These are phyloP conservation scores for Glonium stellatum DNA, from an alignment of 495 filamentous ascomycete species.

Conservation along the genomic window DNA sequence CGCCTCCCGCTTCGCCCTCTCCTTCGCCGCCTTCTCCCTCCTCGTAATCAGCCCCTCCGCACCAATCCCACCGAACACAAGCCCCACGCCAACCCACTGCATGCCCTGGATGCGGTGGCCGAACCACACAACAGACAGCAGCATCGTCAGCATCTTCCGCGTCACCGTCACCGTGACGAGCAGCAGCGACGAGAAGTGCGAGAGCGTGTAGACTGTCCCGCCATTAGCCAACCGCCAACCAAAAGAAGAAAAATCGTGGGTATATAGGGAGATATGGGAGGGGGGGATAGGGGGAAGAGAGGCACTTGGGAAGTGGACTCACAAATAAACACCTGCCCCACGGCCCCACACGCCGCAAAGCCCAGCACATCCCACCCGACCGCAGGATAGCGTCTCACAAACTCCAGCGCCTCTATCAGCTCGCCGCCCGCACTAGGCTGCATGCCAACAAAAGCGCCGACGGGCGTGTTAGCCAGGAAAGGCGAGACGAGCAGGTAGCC, in stretches of 20 bases:
- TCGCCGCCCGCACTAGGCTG: slow-evolving; percentile 58
- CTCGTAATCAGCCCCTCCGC: slow-evolving; percentile 78
- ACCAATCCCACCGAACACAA: slow-evolving; percentile 94
- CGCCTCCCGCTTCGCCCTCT: slow-evolving; percentile 38
- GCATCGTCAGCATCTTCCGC: slow-evolving; percentile 98
- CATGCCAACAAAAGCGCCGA: slow-evolving; percentile 62
- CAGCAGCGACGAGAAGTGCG: slow-evolving; percentile 81
- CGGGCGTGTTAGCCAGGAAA: slow-evolving; percentile 58
- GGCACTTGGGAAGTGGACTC: slow-evolving; percentile 29
- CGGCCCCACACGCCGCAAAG: slow-evolving; percentile 85
- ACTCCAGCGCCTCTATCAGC: slow-evolving; percentile 67
- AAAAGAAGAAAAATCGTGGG: no score
- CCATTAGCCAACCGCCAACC: no score
- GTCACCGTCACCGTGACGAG: slow-evolving; percentile 96
- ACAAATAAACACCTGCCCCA: slow-evolving; percentile 97
- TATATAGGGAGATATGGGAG: no score
- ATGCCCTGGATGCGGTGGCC: slow-evolving; percentile 76
- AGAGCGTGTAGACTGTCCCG: slow-evolving; percentile 72
- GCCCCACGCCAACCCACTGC: slow-evolving; percentile 84
- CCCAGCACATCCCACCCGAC: slow-evolving; percentile 79
- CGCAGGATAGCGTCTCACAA: slow-evolving; percentile 67
- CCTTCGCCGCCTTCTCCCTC: slow-evolving; percentile 68
- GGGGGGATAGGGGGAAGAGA: no score
- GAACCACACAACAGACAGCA: slow-evolving; percentile 89
- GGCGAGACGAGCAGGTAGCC: slow-evolving; percentile 71